Conservation (phyloP, 23 red algal species). For the Rhodosorus marinus region DNA sequence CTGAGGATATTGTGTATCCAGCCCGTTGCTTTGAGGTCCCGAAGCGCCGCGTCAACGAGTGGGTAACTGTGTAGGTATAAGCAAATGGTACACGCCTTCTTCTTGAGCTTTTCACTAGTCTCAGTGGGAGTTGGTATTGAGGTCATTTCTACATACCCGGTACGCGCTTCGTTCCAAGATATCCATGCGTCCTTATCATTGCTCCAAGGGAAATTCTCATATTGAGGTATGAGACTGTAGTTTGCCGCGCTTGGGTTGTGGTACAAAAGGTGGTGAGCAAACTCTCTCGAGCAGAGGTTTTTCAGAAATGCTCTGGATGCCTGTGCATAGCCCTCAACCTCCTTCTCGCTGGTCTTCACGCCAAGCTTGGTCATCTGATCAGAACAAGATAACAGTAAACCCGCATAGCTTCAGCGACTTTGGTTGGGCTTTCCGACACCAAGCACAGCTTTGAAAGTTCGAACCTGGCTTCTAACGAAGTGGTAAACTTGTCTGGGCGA, state of each 20-base stretch:
- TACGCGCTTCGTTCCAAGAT: slow-evolving; percentile 61
- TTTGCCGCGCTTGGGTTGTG: slow-evolving; percentile 42
- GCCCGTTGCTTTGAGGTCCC: slow-evolving; percentile 50
- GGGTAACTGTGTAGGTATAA: no score
- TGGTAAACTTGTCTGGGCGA: slow-evolving; percentile 56
- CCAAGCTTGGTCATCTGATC: not conserved
- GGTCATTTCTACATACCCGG: no score
- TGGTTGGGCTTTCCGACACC: no score
- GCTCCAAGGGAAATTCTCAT: slow-evolving; percentile 44
- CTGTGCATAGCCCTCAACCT: no score
- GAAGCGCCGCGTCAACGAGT: slow-evolving; percentile 94
- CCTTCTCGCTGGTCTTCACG: not conserved
- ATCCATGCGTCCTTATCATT: slow-evolving; percentile 11
- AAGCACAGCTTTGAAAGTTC: no score
- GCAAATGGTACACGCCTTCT: no score
- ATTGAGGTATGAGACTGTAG: slow-evolving; percentile 53
- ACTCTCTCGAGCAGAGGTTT: slow-evolving; percentile 79
- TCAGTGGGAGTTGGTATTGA: no score
- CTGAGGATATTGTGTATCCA: slow-evolving; percentile 88
- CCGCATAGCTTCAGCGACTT: no score
- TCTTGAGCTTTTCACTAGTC: no score
- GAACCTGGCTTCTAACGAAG: no score
- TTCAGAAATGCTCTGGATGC: slow-evolving; percentile 70
- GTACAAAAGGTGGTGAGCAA: slow-evolving; percentile 76
- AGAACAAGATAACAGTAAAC: not conserved